A percentile compares a stretch with the other conserved stretches of the same genome.
These are phyloP conservation scores for Trichopus zeylanicus DNA, from an alignment of 116 monocot genomes.

Conservation along the genomic window DNA sequence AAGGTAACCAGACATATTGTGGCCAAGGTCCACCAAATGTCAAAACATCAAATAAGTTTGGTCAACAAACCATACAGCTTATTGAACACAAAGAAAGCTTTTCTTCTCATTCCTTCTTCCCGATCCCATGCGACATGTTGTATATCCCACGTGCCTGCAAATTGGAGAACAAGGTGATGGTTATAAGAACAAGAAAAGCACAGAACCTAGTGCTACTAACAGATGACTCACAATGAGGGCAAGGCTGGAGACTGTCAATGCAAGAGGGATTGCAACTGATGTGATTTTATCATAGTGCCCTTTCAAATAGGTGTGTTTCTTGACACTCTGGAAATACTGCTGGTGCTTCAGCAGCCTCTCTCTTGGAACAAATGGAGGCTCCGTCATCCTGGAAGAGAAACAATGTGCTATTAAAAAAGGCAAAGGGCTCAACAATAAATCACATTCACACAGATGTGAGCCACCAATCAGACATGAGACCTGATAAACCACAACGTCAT, in stretches of 20 bases:
- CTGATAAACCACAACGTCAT: too few relatives aligned
- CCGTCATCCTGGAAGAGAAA: slow-evolving; percentile 25
- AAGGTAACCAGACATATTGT: too few relatives aligned
- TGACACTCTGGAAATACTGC: slow-evolving; percentile 34
- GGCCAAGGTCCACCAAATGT: too few relatives aligned
- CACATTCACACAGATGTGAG: too few relatives aligned
- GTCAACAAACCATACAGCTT: neutral
- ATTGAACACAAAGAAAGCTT: neutral
- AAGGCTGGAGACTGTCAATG: slow-evolving; percentile 19
- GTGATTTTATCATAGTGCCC: slow-evolving; percentile 47
- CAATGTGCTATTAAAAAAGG: neutral
- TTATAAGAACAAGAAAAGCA: neutral
- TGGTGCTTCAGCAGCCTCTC: slow-evolving; percentile 47
- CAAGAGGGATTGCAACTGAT: slow-evolving; percentile 59
- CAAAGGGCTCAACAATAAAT: neutral
- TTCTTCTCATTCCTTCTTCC: slow-evolving; percentile 12
- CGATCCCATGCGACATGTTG: slow-evolving; percentile 67
- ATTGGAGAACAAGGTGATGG: neutral
- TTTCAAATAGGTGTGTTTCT: slow-evolving; percentile 55
- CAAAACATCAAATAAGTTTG: too few relatives aligned
- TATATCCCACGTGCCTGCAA: slow-evolving; percentile 36
- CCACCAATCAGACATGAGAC: neutral
- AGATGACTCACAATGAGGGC: slow-evolving; percentile 34
- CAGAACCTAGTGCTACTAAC: neutral
- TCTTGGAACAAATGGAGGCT: slow-evolving; percentile 29